Base-by-base conservation (phyloP, 352 stramenopile species). In the Globisporangium okanoganense region DNA sequence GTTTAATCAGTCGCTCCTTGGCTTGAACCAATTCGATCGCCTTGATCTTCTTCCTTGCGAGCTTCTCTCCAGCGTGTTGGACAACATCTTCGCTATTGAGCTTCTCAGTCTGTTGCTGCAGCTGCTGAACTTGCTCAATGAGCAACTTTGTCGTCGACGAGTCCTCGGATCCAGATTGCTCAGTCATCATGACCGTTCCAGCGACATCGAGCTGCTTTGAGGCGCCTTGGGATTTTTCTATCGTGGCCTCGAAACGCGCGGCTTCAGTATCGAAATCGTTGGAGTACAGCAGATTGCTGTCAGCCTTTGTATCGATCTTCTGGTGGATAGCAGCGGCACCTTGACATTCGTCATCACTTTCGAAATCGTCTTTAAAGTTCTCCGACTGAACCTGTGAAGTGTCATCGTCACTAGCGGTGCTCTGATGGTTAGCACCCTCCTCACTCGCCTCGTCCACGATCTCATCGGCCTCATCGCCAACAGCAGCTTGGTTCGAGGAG, bases 71-170 rank as follows among this genome's bases (percentile, higher is more conserved):
- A 0, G 22, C 5, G 31, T 48, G 52, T 7, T 53, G 36, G 10
- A 54, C 48, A 12, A 68, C 48, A 10, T 10, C 33, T 22, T 67
- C 56, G 5, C 40, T 20, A 20, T 22, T 40, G 24, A 33, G 31
- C 0, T 51, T 54, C 18, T 48, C 47, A 9, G 43, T 24, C n/a
- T 59, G 48, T 14, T 50, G 45, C 49, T 72, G 58, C 2, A 79
- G 27, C 0, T 54, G 43, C 31, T 40, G 38, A 8, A 73, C 60
- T 55, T 87, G 66, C 9, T 61, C 62, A 9, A 78, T 38, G n/a
- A 87, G 59, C 44, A 84, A 51, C 33, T 73, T 80, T 16, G 75
- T 87, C 10, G 66, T 82, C 5, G 78, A 83, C 12, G 77, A 87
- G 36, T 85, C 77, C 22, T 85, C 71, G 12, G 69, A 85, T 22